These are phyloP conservation scores for Candida pseudoglaebosa DNA, from an alignment of 805 yeast genomes.

Conservation along the genomic window DNA sequence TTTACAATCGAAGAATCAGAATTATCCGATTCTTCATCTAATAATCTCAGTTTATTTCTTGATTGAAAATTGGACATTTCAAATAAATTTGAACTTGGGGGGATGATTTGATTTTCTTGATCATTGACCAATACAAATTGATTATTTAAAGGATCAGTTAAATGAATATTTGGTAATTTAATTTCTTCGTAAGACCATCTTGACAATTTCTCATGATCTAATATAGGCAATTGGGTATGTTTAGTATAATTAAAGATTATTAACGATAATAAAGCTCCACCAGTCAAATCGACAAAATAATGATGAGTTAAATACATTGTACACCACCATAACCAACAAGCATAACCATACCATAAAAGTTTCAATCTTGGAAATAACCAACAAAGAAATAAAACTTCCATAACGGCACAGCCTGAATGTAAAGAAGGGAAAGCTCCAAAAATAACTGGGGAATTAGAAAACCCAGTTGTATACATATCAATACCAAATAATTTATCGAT, in stretches of 20 bases:
- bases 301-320: slow-evolving; percentile 98
- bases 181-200: slow-evolving; percentile 61
- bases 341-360: slow-evolving; percentile 69
- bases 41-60: not conserved
- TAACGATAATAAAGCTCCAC: slow-evolving; percentile 85
- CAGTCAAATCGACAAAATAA: slow-evolving; percentile 87
- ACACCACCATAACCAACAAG: slow-evolving; percentile 96
- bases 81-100: slow-evolving; percentile 1
- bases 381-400: slow-evolving; percentile 84
- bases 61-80: slow-evolving; percentile 4
- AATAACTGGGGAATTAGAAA: slow-evolving; percentile 82
- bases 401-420: slow-evolving; percentile 91
- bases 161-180: slow-evolving; percentile 19
- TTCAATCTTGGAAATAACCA: slow-evolving; percentile 74
- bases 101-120: slow-evolving; percentile 1
- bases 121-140: slow-evolving; percentile 11
- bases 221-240: slow-evolving; percentile 63
- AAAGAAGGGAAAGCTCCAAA: slow-evolving; percentile 87
- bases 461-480: slow-evolving; percentile 78
- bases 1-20: slow-evolving; percentile 10
- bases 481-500: slow-evolving; percentile 77
- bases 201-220: slow-evolving; percentile 50
- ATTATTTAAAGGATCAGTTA: slow-evolving; percentile 28
- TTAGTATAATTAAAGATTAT: slow-evolving; percentile 66
- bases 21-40: slow-evolving; percentile 3